phyloP scores from a whole-genome alignment of 495 filamentous ascomycete genomes.

The Trichocladium uniseriatum region DNA sequence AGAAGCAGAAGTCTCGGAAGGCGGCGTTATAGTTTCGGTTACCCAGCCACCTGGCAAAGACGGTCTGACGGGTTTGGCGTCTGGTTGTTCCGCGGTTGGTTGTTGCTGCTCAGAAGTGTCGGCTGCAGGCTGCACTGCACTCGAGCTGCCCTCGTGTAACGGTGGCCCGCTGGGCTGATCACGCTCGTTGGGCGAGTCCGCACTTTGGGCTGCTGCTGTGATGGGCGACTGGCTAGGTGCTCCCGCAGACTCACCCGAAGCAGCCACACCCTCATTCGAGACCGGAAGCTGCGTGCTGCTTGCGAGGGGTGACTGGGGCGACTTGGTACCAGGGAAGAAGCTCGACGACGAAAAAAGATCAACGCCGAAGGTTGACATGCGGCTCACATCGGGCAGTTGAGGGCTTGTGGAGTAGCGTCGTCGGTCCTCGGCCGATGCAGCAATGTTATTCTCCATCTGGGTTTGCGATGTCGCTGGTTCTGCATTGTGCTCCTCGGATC shows the following conservation, averaged over 20 bases:
- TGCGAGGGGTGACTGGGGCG: slow-evolving; percentile 5
- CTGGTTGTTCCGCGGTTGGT: slow-evolving; percentile 3
- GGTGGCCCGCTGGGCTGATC: slow-evolving; percentile 4
- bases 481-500: slow-evolving; percentile 3
- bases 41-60: slow-evolving; percentile 58
- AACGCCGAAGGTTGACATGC: slow-evolving; percentile 55
- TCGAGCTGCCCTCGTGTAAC: slow-evolving; percentile 3
- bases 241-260: background rate
- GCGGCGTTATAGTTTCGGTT: slow-evolving; percentile 42
- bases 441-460: slow-evolving; percentile 41
- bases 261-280: background rate
- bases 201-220: background rate
- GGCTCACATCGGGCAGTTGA: slow-evolving; percentile 54
- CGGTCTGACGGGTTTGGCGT: slow-evolving; percentile 32
- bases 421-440: slow-evolving; percentile 44
- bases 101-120: slow-evolving; percentile 7
- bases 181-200: slow-evolving; percentile 1
- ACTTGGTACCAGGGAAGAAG: slow-evolving; percentile 6
- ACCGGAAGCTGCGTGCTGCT: background rate
- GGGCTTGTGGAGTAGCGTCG: slow-evolving; percentile 38
- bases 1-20: slow-evolving; percentile 19
- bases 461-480: slow-evolving; percentile 4
- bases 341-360: slow-evolving; percentile 32
- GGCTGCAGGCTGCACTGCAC: slow-evolving; percentile 2
- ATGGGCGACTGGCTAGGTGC: background rate